A percentile compares a stretch with the other conserved stretches of the same genome.
phyloP scores from a whole-genome alignment of 2,329 filamentous ascomycete genomes.

The Penicillium sp. region DNA sequence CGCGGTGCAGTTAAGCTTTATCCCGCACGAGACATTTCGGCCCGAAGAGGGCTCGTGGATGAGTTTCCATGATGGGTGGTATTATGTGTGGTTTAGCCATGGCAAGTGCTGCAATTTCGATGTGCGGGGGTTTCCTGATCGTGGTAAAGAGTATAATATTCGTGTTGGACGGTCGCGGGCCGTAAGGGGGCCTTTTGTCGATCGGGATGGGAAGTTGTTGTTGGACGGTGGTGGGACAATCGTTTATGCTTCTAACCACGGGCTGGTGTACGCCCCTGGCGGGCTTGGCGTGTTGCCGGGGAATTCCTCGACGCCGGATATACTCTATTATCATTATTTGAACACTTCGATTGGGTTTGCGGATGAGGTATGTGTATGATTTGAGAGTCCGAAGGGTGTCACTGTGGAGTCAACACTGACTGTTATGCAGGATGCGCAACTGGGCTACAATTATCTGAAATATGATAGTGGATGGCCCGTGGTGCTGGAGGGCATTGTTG shows the following conservation, averaged over 20 bases:
- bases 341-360: slow-evolving; percentile 36
- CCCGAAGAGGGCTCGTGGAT: slow-evolving; percentile 41
- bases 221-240: slow-evolving; percentile 36
- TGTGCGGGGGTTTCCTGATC: slow-evolving; percentile 23
- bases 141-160: slow-evolving; percentile 39
- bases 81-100: slow-evolving; percentile 44
- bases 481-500: slow-evolving; percentile 12
- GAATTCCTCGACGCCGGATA: slow-evolving; percentile 29
- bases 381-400: not conserved
- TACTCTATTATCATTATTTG: slow-evolving; percentile 45
- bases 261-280: slow-evolving; percentile 42
- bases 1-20: slow-evolving; percentile 31
- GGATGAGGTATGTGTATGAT: slow-evolving; percentile 25
- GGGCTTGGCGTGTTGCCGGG: slow-evolving; percentile 37
- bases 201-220: slow-evolving; percentile 30
- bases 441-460: slow-evolving; percentile 42
- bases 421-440: slow-evolving; percentile 30
- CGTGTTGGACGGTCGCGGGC: slow-evolving; percentile 37
- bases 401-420: not conserved
- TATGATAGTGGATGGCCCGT: slow-evolving; percentile 43
- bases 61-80: slow-evolving; percentile 37
- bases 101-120: slow-evolving; percentile 41
- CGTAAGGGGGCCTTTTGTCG: slow-evolving; percentile 38
- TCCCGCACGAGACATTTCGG: slow-evolving; percentile 21
- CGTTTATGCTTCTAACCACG: slow-evolving; percentile 43